A percentile compares a stretch with the other conserved stretches of the same genome.
phyloP scores from a whole-genome alignment of 352 stramenopile genomes.

The Phytophthora pini region DNA sequence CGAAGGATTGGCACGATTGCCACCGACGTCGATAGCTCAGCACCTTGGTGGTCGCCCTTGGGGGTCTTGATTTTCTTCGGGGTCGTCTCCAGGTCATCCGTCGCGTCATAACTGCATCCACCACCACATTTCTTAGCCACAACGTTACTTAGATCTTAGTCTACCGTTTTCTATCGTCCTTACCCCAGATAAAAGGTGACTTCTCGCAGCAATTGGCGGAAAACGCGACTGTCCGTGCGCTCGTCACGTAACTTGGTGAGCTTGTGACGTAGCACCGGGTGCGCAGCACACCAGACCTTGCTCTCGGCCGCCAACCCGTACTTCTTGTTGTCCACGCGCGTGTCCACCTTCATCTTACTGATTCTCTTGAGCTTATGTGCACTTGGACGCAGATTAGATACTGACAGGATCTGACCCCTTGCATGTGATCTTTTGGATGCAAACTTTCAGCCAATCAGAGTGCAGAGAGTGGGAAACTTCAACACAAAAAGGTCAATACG shows the following conservation, averaged over 20 bases:
- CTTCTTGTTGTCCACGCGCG: conserved; percentile 69
- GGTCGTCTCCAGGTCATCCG: conserved; percentile 65
- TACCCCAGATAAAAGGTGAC: conserved; percentile 98
- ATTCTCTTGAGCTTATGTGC: conserved; percentile 10
- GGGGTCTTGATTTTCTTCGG: conserved; percentile 86
- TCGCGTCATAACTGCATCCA: conserved; percentile 77
- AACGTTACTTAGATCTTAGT: conserved; percentile 1
- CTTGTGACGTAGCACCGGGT: conserved; percentile 96
- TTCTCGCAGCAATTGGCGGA: conserved; percentile 96
- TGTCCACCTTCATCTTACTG: conserved; percentile 66
- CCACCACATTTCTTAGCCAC: not conserved
- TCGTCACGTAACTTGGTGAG: conserved; percentile 97
- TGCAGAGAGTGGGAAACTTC: conserved; percentile 20
- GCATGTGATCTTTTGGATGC: conserved; percentile 16
- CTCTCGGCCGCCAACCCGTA: conserved; percentile 64
- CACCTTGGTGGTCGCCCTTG: conserved; percentile 76
- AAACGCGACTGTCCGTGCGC: conserved; percentile 92
- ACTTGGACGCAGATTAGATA: conserved; percentile 24
- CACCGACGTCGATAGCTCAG: conserved; percentile 91
- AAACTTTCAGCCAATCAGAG: conserved; percentile 32
- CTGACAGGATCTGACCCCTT: conserved; percentile 20
- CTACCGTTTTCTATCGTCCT: conserved; percentile 36
- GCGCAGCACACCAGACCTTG: conserved; percentile 87
- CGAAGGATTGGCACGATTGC: conserved; percentile 97
- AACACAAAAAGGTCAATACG: conserved; percentile 13